Base-by-base conservation (phyloP, 2,329 filamentous ascomycete genomes). In the Monosporascus sp. region DNA sequence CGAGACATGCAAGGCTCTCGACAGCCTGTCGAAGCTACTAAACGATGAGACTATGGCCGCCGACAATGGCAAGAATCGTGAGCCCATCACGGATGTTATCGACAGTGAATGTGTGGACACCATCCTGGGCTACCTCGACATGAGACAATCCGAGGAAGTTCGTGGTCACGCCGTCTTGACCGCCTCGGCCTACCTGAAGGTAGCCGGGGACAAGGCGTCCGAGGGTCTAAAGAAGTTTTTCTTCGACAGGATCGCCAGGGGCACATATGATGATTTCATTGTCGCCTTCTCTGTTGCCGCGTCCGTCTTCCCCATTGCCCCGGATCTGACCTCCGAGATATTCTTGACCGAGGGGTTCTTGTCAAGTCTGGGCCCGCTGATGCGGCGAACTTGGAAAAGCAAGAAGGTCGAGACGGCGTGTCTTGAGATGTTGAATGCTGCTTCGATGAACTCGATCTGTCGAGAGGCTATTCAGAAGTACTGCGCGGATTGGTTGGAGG, bases 281-380 rank as follows among this genome's bases (percentile, higher is more conserved):
- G 79, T 94, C 48, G 92, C 92, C 6, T 97, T 97, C 68, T 97
- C 92, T 50, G 91, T 92, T n/a, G 90, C 91, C 6, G 84, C 91
- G 2, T 84, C 86, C 22, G 83, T 95, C 8, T 99, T 99, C 67
- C 92, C 94, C 1, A 81, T 99, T 50, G 84, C 89, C 2, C 88
- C 90, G 3, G 81, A 86, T 52, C 80, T 89, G 44, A 89, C 87
- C 2, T 80, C 89, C 3, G 78, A 84, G 54, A 77, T 97, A 38
- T 97, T 99, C 68, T 80, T 97, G 52, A 91, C 85, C 37, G 90
- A 96, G 60, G 90, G 90, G 3, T 97, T 99, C 64, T 76, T 97
- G 46, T 77, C 84, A 54, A 87, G 83, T 52, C 79, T 97, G 6
- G 85, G 88, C 17, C 83, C 87, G 15, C 75, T 95, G 51, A 88